These are phyloP conservation scores for Hirschioporus abietinus DNA, from an alignment of 768 basidiomycete species.

Conservation along the genomic window DNA sequence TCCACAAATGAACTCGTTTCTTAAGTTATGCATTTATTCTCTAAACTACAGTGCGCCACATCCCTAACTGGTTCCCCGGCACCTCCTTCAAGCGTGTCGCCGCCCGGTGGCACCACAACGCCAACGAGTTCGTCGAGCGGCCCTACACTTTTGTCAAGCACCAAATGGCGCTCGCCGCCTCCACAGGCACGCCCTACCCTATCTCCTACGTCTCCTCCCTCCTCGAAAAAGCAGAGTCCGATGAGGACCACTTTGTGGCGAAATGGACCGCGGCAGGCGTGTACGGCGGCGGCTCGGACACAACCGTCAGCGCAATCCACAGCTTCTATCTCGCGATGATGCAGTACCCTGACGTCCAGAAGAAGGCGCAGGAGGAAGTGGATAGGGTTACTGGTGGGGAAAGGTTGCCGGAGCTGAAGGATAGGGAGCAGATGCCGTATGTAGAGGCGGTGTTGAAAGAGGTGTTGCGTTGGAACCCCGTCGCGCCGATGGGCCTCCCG, in stretches of 20 bases:
- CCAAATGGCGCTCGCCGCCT: background rate
- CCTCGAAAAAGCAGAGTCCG: slow-evolving; percentile 1
- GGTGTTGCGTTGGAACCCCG: slow-evolving; percentile 31
- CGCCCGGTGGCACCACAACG: background rate
- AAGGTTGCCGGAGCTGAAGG: slow-evolving; percentile 30
- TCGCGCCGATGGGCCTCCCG: slow-evolving; percentile 27
- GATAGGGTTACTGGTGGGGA: slow-evolving; percentile 25
- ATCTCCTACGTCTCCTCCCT: background rate
- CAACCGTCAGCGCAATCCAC: slow-evolving; percentile 28
- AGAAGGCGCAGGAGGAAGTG: slow-evolving; percentile 31
- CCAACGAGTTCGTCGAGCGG: background rate
- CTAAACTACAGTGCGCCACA: slow-evolving; percentile 13
- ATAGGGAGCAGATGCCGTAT: slow-evolving; percentile 40
- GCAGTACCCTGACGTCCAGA: slow-evolving; percentile 29
- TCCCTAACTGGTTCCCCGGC: slow-evolving; percentile 20
- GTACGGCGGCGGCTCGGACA: slow-evolving; percentile 22
- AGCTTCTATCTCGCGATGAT: slow-evolving; percentile 33
- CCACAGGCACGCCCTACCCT: background rate
- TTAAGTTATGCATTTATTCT: too few species aligned
- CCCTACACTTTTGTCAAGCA: slow-evolving; percentile 4
- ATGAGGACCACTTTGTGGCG: slow-evolving; percentile 11
- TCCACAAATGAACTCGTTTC: too few species aligned
- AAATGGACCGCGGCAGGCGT: slow-evolving; percentile 19
- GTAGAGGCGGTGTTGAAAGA: slow-evolving; percentile 49
- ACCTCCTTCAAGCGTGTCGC: slow-evolving; percentile 14